Base-by-base conservation (phyloP, 441 rosid genomes). In the Codiaeum variegatum region DNA sequence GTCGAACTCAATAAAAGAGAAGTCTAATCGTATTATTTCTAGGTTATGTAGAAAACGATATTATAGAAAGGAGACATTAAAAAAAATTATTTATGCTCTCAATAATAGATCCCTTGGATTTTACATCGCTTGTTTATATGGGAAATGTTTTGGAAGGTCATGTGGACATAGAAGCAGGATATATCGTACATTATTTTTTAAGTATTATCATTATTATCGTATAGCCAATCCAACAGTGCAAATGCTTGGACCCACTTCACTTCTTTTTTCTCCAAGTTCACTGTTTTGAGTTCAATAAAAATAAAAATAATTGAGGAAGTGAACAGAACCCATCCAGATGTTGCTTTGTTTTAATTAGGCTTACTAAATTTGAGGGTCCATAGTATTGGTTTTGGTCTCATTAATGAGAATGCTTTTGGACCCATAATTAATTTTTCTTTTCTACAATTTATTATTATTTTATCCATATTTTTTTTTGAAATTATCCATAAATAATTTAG, bases 201-300 rank as follows among this genome's bases (percentile, higher is more conserved):
- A n/a, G n/a, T n/a, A n/a, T n/a, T n/a, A n/a, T n/a, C n/a, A 1
- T 62, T 18, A 18, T 19, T 61, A 15, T 4, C 29, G 4, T 3
- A 8, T 40, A 8, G 44, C 19, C 40, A 46, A 66, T 29, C 64
- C 73, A 72, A 63, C 54, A 19, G 62, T 54, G 63, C 55, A 52
- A 54, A 6, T 18, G 40, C 19, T 51, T 38, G 75, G 75, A 26
- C 54, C 75, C 54, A 72, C 70, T 52, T 5, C 15, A 46, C 28
- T n/a, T 60, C n/a, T n/a, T n/a, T n/a, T n/a, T n/a, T n/a, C n/a
- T n/a, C n/a, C n/a, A n/a, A n/a, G n/a, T n/a, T n/a, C n/a, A n/a
- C n/a, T n/a, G n/a, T 5, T 47, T 56, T 59, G 0, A 28, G 11
- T 28, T 29, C 7, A 42, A 38, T 1, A 34, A 21, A 3, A 18